phyloP scores from a whole-genome alignment of 2,329 filamentous ascomycete species.

The Didymellaceae sp. region DNA sequence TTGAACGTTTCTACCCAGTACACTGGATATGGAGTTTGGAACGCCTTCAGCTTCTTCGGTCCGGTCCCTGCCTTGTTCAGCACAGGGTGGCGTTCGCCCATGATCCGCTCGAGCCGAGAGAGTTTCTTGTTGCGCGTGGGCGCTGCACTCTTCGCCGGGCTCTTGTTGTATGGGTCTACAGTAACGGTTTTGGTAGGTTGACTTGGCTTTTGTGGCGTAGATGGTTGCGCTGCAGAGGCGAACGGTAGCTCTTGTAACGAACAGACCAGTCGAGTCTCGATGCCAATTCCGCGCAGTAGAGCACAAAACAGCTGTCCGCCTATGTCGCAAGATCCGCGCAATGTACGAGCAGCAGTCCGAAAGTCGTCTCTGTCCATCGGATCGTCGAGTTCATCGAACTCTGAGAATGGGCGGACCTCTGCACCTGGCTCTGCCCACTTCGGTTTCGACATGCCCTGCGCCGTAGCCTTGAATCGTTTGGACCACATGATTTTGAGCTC shows the following conservation, averaged over 20 bases:
- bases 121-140: constrained; percentile 38
- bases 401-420: constrained; percentile 57
- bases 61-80: constrained; percentile 36
- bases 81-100: constrained; percentile 38
- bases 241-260: constrained; percentile 86
- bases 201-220: constrained; percentile 35
- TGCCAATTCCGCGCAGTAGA: constrained; percentile 79
- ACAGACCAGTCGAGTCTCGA: constrained; percentile 83
- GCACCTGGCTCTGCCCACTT: constrained; percentile 76
- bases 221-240: constrained; percentile 49
- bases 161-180: constrained; percentile 42
- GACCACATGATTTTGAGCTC: constrained; percentile 72
- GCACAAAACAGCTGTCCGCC: constrained; percentile 92
- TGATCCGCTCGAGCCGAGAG: constrained; percentile 41
- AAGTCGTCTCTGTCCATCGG: constrained; percentile 77
- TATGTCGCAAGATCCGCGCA: constrained; percentile 85
- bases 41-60: constrained; percentile 55
- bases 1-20: constrained; percentile 97
- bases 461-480: constrained; percentile 72
- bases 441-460: constrained; percentile 51
- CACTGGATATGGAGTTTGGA: constrained; percentile 78
- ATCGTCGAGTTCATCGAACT: constrained; percentile 69
- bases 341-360: constrained; percentile 67
- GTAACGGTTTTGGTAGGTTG: constrained; percentile 31
- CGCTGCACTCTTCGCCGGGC: constrained; percentile 26